Evolutionary conservation across 2,329 filamentous ascomycete genomes (phyloP), one percentile per base, ranked within the genome.

Genomic region (Pseudonectria buxi): DNA sequence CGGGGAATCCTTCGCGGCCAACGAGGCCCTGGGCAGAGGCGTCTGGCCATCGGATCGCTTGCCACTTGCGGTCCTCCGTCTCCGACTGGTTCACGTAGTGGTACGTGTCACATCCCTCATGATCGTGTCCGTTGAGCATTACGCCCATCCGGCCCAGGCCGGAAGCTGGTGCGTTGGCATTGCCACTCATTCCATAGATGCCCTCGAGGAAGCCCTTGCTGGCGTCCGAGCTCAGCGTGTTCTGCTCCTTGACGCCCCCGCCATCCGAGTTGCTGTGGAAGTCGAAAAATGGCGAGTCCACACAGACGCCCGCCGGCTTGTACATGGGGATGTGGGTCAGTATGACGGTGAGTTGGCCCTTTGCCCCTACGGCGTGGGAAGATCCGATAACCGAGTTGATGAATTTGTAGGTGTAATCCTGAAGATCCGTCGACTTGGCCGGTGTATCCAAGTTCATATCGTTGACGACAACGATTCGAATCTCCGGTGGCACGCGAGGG

Each of bases 401-500:
- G 54, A 94, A 95, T 18, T 67, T 55, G 60, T 94, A 94, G 0
- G 86, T 92, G 32, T 81, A 68, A 40, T 80, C 71, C 56, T 94
- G 87, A 3, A 95, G 70, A 3, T 74, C 67, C 4, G 66, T 51
- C 13, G 77, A 74, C 26, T 76, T 68, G 4, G 83, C 86, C 0
- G 92, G 92, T 0, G 80, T 84, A 59, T 98, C 92, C 26, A 98
- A 76, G 52, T 94, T 94, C 76, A 98, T 87, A 36, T 86, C 82
- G 62, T 98, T 98, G 45, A 98, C 71, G 25, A 94, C 76, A 22
- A 96, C 68, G 37, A 98, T 69, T 46, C 90, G 83, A 30, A 98
- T 67, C 43, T 86, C 81, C 2, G 88, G 83, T 0, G 62, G 45
- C 0, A 79, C 54, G 26, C 66, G 71, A 30, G 62, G 59, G 6